phyloP scores from a whole-genome alignment of 768 basidiomycete species.

The Rhizopogon salebrosus region DNA sequence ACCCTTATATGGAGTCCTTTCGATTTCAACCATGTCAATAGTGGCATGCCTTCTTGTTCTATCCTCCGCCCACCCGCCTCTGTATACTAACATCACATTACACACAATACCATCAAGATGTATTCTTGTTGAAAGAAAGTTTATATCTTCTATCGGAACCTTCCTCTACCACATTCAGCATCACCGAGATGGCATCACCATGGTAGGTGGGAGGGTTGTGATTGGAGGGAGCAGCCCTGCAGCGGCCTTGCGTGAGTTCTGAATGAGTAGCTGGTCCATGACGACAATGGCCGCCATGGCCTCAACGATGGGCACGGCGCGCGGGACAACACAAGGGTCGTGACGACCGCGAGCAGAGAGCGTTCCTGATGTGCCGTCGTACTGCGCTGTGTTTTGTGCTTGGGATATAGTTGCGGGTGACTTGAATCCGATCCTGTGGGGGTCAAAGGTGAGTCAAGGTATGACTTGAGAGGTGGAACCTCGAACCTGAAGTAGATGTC shows the following conservation, averaged over 20 bases:
- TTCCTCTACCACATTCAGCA: slow-evolving; percentile 10
- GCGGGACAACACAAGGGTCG: slow-evolving; percentile 96
- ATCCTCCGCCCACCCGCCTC: slow-evolving; percentile 6
- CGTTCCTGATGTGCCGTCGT: slow-evolving; percentile 84
- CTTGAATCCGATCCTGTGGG: slow-evolving; percentile 86
- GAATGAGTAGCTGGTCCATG: slow-evolving; percentile 89
- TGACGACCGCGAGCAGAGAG: slow-evolving; percentile 92
- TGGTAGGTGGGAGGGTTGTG: slow-evolving; percentile 87
- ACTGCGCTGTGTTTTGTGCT: slow-evolving; percentile 84
- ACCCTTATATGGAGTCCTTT: neutral
- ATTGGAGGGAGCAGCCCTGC: slow-evolving; percentile 76
- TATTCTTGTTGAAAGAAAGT: slow-evolving; percentile 2
- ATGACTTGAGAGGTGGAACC: neutral
- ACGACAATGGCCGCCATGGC: slow-evolving; percentile 95
- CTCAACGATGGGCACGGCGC: slow-evolving; percentile 97
- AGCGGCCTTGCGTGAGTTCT: slow-evolving; percentile 77
- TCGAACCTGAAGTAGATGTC: slow-evolving; percentile 92
- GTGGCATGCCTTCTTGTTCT: slow-evolving; percentile 6
- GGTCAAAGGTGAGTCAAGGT: slow-evolving; percentile 8
- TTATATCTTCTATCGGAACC: neutral
- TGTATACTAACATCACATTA: neutral
- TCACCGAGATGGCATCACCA: slow-evolving; percentile 61
- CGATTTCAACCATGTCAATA: neutral
- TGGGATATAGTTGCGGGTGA: slow-evolving; percentile 97
- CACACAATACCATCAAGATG: neutral